A percentile compares a stretch with the other conserved stretches of the same genome.
Conservation (phyloP, 306 rosid species). For the Dryas octopetala region DNA sequence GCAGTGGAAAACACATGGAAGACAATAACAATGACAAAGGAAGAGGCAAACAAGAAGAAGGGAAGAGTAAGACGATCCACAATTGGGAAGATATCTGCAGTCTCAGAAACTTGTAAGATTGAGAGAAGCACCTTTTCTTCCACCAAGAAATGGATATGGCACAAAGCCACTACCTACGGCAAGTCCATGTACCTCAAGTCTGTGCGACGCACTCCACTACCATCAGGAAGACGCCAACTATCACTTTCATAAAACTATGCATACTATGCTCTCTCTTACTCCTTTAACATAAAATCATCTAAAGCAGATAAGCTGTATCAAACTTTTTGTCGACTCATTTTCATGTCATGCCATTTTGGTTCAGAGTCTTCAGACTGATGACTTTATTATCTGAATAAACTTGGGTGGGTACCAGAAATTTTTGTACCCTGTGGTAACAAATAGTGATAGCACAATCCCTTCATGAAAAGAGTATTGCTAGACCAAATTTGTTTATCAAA, state of each 20-base stretch:
- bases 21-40: conserved; percentile 42
- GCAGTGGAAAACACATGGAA: conserved; percentile 39
- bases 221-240: not conserved
- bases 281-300: not conserved
- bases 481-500: no score
- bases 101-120: conserved; percentile 25
- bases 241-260: no score
- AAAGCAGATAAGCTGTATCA: no score
- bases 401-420: not conserved
- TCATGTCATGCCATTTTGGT: not conserved
- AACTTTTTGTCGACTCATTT: not conserved
- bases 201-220: not conserved
- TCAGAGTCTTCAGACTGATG: no score
- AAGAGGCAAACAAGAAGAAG: conserved; percentile 56
- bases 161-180: conserved; percentile 17
- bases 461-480: no score
- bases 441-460: no score
- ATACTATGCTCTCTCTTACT: not conserved
- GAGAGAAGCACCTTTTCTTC: not conserved
- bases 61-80: conserved; percentile 42
- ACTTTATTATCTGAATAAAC: not conserved
- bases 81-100: conserved; percentile 35
- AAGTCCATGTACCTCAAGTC: conserved; percentile 20
- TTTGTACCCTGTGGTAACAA: not conserved
- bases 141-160: conserved; percentile 26